phyloP scores from a whole-genome alignment of 2,329 filamentous ascomycete species.

The Rutstroemia sp. region DNA sequence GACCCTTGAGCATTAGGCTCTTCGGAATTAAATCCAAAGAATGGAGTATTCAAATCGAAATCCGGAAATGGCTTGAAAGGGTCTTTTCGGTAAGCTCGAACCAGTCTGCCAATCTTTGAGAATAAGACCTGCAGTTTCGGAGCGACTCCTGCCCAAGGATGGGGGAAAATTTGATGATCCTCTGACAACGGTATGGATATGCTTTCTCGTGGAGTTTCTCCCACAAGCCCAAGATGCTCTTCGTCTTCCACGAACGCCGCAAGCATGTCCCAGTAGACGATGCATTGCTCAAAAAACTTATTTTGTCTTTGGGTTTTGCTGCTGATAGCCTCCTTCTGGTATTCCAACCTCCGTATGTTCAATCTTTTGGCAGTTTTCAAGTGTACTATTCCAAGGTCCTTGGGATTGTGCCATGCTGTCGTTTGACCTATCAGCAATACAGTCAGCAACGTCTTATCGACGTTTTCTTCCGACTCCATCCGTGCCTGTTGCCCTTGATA shows the following conservation, averaged over 20 bases:
- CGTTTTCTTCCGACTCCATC: constrained; percentile 38
- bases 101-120: constrained; percentile 24
- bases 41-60: not conserved
- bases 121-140: constrained; percentile 24
- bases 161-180: constrained; percentile 21
- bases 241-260: constrained; percentile 26
- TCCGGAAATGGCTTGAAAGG: not conserved
- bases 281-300: constrained; percentile 27
- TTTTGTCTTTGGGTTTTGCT: constrained; percentile 20
- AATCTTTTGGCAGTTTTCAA: constrained; percentile 26
- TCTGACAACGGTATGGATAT: constrained; percentile 2
- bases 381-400: constrained; percentile 39
- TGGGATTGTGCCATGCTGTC: constrained; percentile 52
- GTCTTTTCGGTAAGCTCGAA: constrained; percentile 21
- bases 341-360: constrained; percentile 18
- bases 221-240: constrained; percentile 9
- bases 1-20: constrained; percentile 5
- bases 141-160: constrained; percentile 26
- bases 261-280: constrained; percentile 28
- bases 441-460: constrained; percentile 49
- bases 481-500: constrained; percentile 44
- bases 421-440: constrained; percentile 52
- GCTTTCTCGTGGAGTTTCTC: not conserved
- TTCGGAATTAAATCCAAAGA: not conserved
- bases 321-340: constrained; percentile 13